Percentiles rank a stretch among this genome's conserved stretches.
Conservation (phyloP, 2,329 filamentous ascomycete genomes). For the Geosmithia putterillii region DNA sequence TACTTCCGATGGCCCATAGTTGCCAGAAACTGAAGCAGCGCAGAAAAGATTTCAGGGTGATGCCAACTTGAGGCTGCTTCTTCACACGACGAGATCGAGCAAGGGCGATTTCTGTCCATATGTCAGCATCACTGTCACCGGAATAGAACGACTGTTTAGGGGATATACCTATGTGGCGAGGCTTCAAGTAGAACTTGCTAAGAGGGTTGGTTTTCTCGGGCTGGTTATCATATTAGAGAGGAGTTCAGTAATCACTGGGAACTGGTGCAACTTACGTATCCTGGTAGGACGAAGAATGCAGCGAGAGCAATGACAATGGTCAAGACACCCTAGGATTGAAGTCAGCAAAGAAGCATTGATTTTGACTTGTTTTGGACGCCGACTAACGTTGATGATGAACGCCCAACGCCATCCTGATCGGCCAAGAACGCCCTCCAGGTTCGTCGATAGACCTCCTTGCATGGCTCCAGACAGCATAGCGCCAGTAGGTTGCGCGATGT, state of each 20-base stretch:
- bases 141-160: background rate
- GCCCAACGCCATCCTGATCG: background rate
- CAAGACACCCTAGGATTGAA: background rate
- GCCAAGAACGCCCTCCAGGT: background rate
- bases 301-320: background rate
- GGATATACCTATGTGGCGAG: background rate
- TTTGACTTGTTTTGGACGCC: background rate
- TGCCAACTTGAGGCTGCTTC: background rate
- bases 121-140: background rate
- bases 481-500: background rate
- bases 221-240: background rate
- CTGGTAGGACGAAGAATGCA: background rate
- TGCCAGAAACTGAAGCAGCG: slow-evolving; percentile 1
- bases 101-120: background rate
- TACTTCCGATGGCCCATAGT: background rate
- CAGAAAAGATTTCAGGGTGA: background rate
- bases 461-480: background rate
- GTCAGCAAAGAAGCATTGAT: background rate
- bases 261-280: background rate
- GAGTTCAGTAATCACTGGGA: background rate
- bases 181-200: background rate
- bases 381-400: background rate
- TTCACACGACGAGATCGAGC: background rate
- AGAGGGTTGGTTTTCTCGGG: background rate
- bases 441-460: background rate